These are phyloP conservation scores for Stenocarpella maydis DNA, from an alignment of 2,329 filamentous ascomycete species.

Conservation along the genomic window DNA sequence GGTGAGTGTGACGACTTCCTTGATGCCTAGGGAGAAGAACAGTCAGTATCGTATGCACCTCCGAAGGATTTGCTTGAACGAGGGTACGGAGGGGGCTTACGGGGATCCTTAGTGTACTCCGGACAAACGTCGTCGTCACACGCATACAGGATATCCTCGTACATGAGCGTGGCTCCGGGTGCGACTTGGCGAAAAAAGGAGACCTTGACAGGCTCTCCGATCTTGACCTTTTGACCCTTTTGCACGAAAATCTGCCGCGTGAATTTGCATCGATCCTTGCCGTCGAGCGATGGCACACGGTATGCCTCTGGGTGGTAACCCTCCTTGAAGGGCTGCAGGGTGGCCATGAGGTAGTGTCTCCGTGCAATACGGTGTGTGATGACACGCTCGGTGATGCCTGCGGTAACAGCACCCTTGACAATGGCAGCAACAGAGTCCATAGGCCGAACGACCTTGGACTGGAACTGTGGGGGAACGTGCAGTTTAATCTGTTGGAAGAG, in stretches of 20 bases:
- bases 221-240: slow-evolving; percentile 98
- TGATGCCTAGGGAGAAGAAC: slow-evolving; percentile 75
- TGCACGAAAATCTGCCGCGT: slow-evolving; percentile 98
- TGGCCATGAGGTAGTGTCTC: slow-evolving; percentile 99
- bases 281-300: slow-evolving; percentile 93
- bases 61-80: too few species aligned
- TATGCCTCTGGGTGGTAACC: slow-evolving; percentile 98
- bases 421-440: slow-evolving; percentile 99
- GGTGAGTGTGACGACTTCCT: slow-evolving; percentile 97
- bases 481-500: slow-evolving; percentile 99
- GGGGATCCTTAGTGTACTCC: slow-evolving; percentile 98
- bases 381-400: slow-evolving; percentile 95
- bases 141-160: slow-evolving; percentile 96
- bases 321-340: slow-evolving; percentile 97
- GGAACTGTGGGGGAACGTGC: slow-evolving; percentile 97
- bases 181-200: slow-evolving; percentile 98
- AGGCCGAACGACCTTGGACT: slow-evolving; percentile 95
- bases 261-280: slow-evolving; percentile 98
- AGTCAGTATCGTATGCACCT: slow-evolving; percentile 32
- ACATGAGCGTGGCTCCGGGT: slow-evolving; percentile 97
- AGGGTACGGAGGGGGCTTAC: slow-evolving; percentile 67
- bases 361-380: slow-evolving; percentile 96
- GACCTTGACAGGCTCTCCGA: slow-evolving; percentile 98
- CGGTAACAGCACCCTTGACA: slow-evolving; percentile 97
- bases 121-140: slow-evolving; percentile 98